Percentiles rank a stretch among this genome's conserved stretches.
Evolutionary conservation across 2,329 filamentous ascomycete genomes (phyloP).

Genomic region (Emergomyces pasteurianus): DNA sequence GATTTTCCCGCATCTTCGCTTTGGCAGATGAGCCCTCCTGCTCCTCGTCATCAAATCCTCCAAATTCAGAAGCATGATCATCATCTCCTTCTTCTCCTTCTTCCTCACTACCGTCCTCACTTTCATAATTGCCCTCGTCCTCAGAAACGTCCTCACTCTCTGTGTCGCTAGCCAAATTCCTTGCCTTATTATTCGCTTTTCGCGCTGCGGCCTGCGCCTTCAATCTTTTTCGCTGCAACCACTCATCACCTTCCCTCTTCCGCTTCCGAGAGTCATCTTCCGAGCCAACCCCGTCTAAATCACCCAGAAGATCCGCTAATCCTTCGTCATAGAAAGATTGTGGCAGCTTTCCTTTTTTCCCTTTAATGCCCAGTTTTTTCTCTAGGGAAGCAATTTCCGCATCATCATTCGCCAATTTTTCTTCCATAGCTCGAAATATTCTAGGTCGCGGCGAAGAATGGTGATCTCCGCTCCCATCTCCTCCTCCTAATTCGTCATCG

Average conservation of each 20-base stretch:
- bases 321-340: constrained; percentile 72
- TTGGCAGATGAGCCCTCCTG: constrained; percentile 12
- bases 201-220: constrained; percentile 34
- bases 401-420: constrained; percentile 66
- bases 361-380: constrained; percentile 66
- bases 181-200: constrained; percentile 17
- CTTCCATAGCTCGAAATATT: constrained; percentile 37
- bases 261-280: constrained; percentile 42
- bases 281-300: constrained; percentile 43
- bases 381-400: constrained; percentile 80
- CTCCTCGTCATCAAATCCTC: constrained; percentile 29
- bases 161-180: constrained; percentile 20
- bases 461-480: constrained; percentile 22
- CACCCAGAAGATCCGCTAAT: constrained; percentile 63
- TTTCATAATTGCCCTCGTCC: constrained; percentile 18
- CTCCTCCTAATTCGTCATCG: constrained; percentile 15
- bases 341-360: constrained; percentile 48
- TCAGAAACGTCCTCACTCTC: constrained; percentile 21
- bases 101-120: constrained; percentile 15
- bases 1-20: constrained; percentile 58
- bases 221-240: constrained; percentile 46
- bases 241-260: constrained; percentile 51
- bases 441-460: constrained; percentile 4
- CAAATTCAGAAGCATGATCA: constrained; percentile 22
- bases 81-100: constrained; percentile 24